phyloP scores from a whole-genome alignment of 1,139 yeast genomes.

The Williopsis jadinii region DNA sequence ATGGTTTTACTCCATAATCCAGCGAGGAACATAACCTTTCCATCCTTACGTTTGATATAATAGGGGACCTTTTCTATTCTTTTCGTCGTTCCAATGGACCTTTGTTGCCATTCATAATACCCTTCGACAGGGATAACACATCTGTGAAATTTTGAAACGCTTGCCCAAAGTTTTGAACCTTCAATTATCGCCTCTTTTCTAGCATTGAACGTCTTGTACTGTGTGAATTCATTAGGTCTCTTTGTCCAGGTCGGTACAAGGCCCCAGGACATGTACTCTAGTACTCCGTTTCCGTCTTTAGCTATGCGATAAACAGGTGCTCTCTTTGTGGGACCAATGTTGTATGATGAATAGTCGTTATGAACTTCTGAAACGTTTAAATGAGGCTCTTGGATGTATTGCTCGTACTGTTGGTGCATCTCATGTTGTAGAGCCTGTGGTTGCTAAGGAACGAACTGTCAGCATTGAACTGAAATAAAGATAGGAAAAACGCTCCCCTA shows the following conservation, averaged over 20 bases:
- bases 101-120: conserved; percentile 72
- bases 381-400: no score
- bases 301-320: conserved; percentile 36
- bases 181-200: conserved; percentile 47
- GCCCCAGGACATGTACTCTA: conserved; percentile 49
- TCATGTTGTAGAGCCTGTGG: conserved; percentile 6
- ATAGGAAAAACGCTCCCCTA: not conserved
- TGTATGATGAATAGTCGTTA: conserved; percentile 28
- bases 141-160: conserved; percentile 30
- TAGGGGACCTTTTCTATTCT: conserved; percentile 48
- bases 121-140: conserved; percentile 80
- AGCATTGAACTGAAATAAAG: not conserved
- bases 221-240: conserved; percentile 25
- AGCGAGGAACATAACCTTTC: conserved; percentile 56
- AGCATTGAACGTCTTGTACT: conserved; percentile 54
- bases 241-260: conserved; percentile 47
- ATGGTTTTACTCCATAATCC: conserved; percentile 47
- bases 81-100: conserved; percentile 20
- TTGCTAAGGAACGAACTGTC: conserved; percentile 3
- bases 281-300: conserved; percentile 5
- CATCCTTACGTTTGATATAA: conserved; percentile 48
- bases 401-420: conserved; percentile 9
- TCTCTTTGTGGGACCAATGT: conserved; percentile 44
- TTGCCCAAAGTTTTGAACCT: conserved; percentile 43
- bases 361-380: conserved; percentile 1